Base-by-base conservation (phyloP, 495 filamentous ascomycete species). In the Clohesyomyces aquaticus region DNA sequence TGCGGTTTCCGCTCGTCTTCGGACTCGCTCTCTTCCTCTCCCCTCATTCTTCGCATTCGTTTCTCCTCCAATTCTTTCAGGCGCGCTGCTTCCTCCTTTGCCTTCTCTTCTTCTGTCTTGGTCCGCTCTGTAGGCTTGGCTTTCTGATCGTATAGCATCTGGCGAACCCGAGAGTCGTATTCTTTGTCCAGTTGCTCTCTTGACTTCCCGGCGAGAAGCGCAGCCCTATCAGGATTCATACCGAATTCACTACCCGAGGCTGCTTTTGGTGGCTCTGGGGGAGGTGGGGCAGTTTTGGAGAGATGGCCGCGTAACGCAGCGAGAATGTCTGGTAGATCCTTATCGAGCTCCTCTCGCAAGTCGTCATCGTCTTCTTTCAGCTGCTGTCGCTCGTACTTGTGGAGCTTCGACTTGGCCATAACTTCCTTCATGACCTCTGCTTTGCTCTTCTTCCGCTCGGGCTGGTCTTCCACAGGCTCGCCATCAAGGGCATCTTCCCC, bases 391-490 rank as follows among this genome's bases (percentile, higher is more conserved):
- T 97, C 91, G 61, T 90, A 88, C 77, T 95, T 98, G 80, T 96
- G 81, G 26, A 90, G 81, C 73, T 98, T 99, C 1, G 95, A 98
- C 76, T 98, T 99, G 38, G 92, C 89, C 62, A 98, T 98, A 61
- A 98, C 85, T 75, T 98, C 95, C 68, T 93, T 88, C 88, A 97
- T 96, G 29, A 98, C 90, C 72, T 99, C 94, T 48, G 91, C 85
- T 74, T 93, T 97, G 19, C 86, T 89, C 77, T 96, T 99, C 72
- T 96, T 96, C 45, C 86, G 81, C 63, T 90, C 88, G 0, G 89
- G 74, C 50, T 78, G 67, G 25, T 85, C 81, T 25, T 79, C 81
- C 26, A 79, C 81, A 1, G 75, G 81, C 11, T 69, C 73, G 2
- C 72, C 72, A 21, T 79, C 76, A 18, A 78, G 82, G 4, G 73